These are phyloP conservation scores for Amaranthus tricolor DNA, from an alignment of 179 eudicot species.

Conservation along the genomic window DNA sequence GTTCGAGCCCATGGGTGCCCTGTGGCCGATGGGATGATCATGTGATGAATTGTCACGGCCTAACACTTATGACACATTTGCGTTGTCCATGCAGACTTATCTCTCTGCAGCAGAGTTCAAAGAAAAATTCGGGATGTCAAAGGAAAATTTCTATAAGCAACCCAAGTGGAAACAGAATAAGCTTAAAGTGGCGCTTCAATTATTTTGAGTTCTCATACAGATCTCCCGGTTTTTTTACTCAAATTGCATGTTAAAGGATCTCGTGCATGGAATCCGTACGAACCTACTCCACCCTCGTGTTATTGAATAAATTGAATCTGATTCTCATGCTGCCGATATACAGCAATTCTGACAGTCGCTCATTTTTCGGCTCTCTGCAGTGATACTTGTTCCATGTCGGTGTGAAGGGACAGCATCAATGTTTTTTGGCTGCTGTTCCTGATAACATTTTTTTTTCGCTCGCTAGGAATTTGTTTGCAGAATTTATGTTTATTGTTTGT, in stretches of 20 bases:
- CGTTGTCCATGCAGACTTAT: constrained; percentile 54
- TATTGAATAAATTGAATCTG: neutral
- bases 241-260: constrained; percentile 26
- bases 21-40: too few relatives aligned
- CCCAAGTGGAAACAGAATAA: constrained; percentile 99
- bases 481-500: constrained; percentile 11
- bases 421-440: constrained; percentile 72
- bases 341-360: constrained; percentile 5
- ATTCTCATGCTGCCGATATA: neutral
- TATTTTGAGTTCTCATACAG: constrained; percentile 49
- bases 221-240: constrained; percentile 20
- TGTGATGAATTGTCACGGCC: too few relatives aligned
- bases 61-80: too few relatives aligned
- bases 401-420: constrained; percentile 62
- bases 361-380: constrained; percentile 31
- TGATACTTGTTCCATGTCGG: constrained; percentile 26
- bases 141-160: constrained; percentile 70
- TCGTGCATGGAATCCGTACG: constrained; percentile 33
- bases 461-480: constrained; percentile 25
- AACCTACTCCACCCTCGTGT: constrained; percentile 8
- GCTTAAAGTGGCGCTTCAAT: constrained; percentile 69
- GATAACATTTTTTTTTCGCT: constrained; percentile 34
- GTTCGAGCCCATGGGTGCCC: too few relatives aligned
- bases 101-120: constrained; percentile 75
- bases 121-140: constrained; percentile 83